Conservation (phyloP, 257 asterid species). For the Scutellaria barbata region DNA sequence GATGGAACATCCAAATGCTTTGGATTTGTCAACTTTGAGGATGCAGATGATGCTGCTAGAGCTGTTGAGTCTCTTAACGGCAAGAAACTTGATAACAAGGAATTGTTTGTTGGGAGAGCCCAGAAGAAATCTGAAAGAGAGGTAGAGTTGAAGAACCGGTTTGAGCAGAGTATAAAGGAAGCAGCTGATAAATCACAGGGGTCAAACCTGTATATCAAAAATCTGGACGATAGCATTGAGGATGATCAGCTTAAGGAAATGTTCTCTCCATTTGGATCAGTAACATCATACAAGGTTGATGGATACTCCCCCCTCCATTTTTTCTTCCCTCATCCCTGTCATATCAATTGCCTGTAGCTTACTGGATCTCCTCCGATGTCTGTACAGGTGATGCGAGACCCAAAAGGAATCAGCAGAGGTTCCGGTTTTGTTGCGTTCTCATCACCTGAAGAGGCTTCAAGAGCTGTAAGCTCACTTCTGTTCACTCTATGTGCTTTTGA, state of each 20-base stretch:
- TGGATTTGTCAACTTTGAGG: constrained; percentile 92
- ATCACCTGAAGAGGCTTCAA: constrained; percentile 85
- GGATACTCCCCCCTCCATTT: constrained; percentile 1
- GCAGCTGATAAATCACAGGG: constrained; percentile 86
- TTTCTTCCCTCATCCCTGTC: not conserved
- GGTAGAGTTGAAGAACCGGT: constrained; percentile 62
- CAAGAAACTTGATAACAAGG: constrained; percentile 66
- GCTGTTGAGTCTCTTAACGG: constrained; percentile 88
- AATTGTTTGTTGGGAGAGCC: constrained; percentile 93
- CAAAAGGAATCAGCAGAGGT: constrained; percentile 87
- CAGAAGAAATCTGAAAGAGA: constrained; percentile 95
- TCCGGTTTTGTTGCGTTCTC: constrained; percentile 97
- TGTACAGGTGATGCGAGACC: constrained; percentile 86
- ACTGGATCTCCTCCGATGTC: constrained; percentile 24
- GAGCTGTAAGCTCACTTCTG: constrained; percentile 64
- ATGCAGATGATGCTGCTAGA: constrained; percentile 86
- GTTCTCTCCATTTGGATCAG: constrained; percentile 73
- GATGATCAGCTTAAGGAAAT: constrained; percentile 89
- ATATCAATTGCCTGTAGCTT: constrained; percentile 1
- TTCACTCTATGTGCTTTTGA: not conserved
- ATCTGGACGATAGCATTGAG: constrained; percentile 75
- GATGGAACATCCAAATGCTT: constrained; percentile 86
- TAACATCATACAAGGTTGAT: constrained; percentile 93
- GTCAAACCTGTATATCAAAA: constrained; percentile 79
- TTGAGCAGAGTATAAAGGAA: constrained; percentile 80